A percentile compares a stretch with the other conserved stretches of the same genome.
Conservation (phyloP, 805 yeast genomes). For the Pichia californica region DNA sequence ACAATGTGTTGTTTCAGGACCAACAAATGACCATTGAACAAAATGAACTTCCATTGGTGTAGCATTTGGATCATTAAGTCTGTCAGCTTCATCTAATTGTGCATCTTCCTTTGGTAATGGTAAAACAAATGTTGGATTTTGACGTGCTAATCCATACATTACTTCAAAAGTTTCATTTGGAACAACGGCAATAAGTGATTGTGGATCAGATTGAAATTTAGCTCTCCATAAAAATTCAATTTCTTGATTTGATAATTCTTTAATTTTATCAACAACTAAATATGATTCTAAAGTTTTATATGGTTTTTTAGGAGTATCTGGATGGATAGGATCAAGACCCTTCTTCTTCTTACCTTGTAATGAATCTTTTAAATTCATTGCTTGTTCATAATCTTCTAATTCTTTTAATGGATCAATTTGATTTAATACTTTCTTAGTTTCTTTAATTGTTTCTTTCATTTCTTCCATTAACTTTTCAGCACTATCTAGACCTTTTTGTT, state of each 20-base stretch:
- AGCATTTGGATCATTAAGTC: constrained; percentile 15
- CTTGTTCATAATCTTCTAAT: constrained; percentile 42
- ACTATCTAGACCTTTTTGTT: constrained; percentile 36
- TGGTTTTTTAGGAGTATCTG: constrained; percentile 36
- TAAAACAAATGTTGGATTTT: constrained; percentile 77
- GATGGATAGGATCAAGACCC: constrained; percentile 30
- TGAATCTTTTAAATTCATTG: constrained; percentile 16
- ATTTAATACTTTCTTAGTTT: constrained; percentile 48
- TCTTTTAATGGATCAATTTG: constrained; percentile 66
- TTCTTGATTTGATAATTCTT: constrained; percentile 50
- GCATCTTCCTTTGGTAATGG: constrained; percentile 70
- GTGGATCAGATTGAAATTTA: constrained; percentile 58
- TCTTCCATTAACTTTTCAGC: constrained; percentile 57
- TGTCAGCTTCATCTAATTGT: constrained; percentile 28
- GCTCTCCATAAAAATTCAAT: constrained; percentile 86
- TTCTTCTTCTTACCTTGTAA: constrained; percentile 21
- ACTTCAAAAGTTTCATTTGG: constrained; percentile 52
- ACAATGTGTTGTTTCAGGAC: constrained; percentile 78
- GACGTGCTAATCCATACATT: constrained; percentile 58
- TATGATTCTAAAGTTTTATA: constrained; percentile 68
- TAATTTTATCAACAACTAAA: constrained; percentile 61
- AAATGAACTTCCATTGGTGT: constrained; percentile 71
- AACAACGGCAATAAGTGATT: constrained; percentile 60
- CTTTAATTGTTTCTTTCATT: constrained; percentile 54
- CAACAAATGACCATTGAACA: constrained; percentile 90